Evolutionary conservation across 208 protist genomes (phyloP).

Genomic region (Leishmania guyanensis): DNA sequence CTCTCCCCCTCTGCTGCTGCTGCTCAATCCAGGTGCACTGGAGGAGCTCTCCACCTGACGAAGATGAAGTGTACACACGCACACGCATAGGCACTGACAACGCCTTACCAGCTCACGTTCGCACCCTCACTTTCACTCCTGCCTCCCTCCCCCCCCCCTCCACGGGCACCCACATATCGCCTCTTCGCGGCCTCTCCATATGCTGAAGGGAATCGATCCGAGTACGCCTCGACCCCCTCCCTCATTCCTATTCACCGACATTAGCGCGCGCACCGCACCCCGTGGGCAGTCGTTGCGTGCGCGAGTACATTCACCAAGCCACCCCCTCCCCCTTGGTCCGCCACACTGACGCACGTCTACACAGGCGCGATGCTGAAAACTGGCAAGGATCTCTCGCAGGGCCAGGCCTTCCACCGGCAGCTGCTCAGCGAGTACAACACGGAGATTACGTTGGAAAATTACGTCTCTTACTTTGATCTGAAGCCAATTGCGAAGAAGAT

Average conservation of each 20-base stretch:
- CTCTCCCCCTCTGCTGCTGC: not conserved
- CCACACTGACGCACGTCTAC: not conserved
- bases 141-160: too few species aligned
- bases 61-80: not conserved
- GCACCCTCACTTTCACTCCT: not conserved
- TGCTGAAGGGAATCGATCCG: not conserved
- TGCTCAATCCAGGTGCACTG: not conserved
- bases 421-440: slow-evolving; percentile 89
- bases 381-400: slow-evolving; percentile 66
- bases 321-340: not conserved
- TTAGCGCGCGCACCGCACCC: not conserved
- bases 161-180: too few species aligned
- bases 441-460: slow-evolving; percentile 81
- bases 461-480: slow-evolving; percentile 82
- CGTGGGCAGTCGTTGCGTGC: not conserved
- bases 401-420: slow-evolving; percentile 77
- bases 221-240: not conserved
- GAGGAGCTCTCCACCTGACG: not conserved
- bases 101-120: not conserved
- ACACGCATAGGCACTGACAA: too few species aligned
- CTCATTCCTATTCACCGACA: not conserved
- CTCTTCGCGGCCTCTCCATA: not conserved
- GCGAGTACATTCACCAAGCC: not conserved
- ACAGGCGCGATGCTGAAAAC: slow-evolving; percentile 53
- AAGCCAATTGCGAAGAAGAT: slow-evolving; percentile 79